Evolutionary conservation across 2,329 filamentous ascomycete species (phyloP), one percentile per base, ranked within the genome.

Genomic region (Ophiostoma novo-ulmi): DNA sequence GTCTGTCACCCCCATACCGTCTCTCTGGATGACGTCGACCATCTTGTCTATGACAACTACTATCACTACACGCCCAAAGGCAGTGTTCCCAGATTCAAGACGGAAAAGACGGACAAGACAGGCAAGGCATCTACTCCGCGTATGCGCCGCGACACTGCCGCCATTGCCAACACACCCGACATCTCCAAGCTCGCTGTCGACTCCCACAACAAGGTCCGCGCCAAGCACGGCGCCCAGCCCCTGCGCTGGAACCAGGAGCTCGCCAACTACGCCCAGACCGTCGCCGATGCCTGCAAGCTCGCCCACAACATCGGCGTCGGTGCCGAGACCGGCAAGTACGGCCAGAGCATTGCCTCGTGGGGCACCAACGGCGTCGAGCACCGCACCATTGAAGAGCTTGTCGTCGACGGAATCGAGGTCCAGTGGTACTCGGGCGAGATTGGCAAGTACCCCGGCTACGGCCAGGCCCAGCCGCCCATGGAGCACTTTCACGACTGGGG

Each of bases 201-300:
- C 14, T 11, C 58, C 58, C 58, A 63, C 26, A 63, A 63, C 26
- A 31, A 26, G 26, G 26, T 63, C 58, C 58, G 58, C 13, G 58
- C 58, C 26, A 63, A 63, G 26, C 58, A 63, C 58, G 26, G 58
- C 13, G 58, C 26, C 58, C 58, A 5, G 4, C 58, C 58, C 13
- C 58, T 63, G 26, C 58, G 58, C 58, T 63, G 58, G 58, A 63
- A 35, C 58, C 26, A 17, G 58, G 58, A 63, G 4, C 58, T 63
- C 4, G 58, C 58, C 4, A 17, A 17, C 26, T 63, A 31, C 26
- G 58, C 58, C 26, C 58, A 63, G 58, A 8, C 58, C 13, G 26
- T 35, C 3, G 58, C 58, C 13, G 26, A 31, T 5, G 1, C 2
- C 3, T 63, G 58, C 26, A 31, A 5, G 4, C 14, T 63, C 5